Evolutionary conservation across 371 early-diverging fungal genomes (phyloP).

Genomic region (Mucor indicus): DNA sequence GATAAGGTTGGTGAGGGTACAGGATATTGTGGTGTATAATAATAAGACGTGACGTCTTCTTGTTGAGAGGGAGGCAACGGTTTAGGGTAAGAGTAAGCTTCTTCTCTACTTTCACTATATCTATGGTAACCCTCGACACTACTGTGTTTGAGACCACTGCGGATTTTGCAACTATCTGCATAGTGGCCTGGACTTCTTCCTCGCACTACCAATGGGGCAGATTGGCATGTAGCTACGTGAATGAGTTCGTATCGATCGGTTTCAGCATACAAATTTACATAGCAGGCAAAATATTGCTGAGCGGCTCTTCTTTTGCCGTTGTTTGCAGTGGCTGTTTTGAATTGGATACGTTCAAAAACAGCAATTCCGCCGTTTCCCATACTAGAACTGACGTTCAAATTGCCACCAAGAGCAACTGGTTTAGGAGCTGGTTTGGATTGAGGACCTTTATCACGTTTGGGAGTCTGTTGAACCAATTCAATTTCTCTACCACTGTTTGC

Average conservation of each 20-base stretch:
- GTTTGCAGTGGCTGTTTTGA: slow-evolving; percentile 86
- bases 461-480: slow-evolving; percentile 80
- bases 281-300: slow-evolving; percentile 76
- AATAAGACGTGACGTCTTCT: not conserved
- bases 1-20: not conserved
- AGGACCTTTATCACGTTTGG: slow-evolving; percentile 86
- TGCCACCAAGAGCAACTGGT: slow-evolving; percentile 47
- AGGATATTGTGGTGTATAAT: not conserved
- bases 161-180: slow-evolving; percentile 35
- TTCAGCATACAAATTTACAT: slow-evolving; percentile 58
- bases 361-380: slow-evolving; percentile 38
- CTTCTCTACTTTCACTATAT: not conserved
- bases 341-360: slow-evolving; percentile 84
- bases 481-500: slow-evolving; percentile 54
- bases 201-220: slow-evolving; percentile 77
- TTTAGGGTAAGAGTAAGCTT: not conserved
- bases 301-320: slow-evolving; percentile 77
- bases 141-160: too few relatives aligned
- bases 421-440: slow-evolving; percentile 60
- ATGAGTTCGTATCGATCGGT: slow-evolving; percentile 37
- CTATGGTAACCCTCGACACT: too few relatives aligned
- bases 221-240: slow-evolving; percentile 59
- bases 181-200: slow-evolving; percentile 88
- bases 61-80: not conserved
- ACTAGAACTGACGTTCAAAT: slow-evolving; percentile 27